Conservation (phyloP, 306 rosid genomes). For the Neltuma alba region DNA sequence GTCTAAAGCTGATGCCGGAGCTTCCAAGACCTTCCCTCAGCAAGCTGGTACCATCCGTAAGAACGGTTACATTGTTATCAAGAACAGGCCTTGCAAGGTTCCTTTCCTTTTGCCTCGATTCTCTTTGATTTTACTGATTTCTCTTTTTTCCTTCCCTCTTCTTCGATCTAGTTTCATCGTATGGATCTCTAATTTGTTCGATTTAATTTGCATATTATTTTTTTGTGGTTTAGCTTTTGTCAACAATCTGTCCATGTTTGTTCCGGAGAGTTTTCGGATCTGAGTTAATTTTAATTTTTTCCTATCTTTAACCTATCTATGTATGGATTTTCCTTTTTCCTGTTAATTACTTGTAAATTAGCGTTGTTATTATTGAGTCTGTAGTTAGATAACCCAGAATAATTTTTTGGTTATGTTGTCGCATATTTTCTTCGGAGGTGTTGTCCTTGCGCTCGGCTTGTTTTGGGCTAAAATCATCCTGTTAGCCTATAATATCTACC, state of each 20-base stretch:
- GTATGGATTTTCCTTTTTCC: background rate
- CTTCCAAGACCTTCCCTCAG: too few species aligned
- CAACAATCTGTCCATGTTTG: background rate
- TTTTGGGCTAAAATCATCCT: background rate
- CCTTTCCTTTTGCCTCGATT: too few species aligned
- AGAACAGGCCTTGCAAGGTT: too few species aligned
- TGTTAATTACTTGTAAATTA: too few species aligned
- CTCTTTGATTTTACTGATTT: too few species aligned
- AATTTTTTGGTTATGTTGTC: background rate
- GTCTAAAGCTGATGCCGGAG: too few species aligned
- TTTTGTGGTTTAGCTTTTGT: background rate
- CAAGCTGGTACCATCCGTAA: too few species aligned
- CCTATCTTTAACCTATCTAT: background rate
- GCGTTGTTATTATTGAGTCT: background rate
- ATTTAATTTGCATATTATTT: background rate
- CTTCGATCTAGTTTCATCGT: background rate
- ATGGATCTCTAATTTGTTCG: background rate
- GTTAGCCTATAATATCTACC: background rate
- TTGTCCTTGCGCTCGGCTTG: background rate
- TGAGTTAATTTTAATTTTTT: background rate
- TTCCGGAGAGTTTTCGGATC: background rate
- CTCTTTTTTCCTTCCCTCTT: too few species aligned
- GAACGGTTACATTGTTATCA: too few species aligned
- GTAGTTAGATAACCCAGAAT: background rate
- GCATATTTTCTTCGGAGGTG: background rate